These are phyloP conservation scores for Sorghum bicolor DNA, from an alignment of 176 grass and related monocot genomes.

Conservation along the genomic window Sorghum_bicolor_NCBIv3 NC_012879.2:11670001-11670500, in stretches of 20 bases:
- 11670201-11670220: constrained; percentile 14
- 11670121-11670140: constrained; percentile 14
- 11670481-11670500: constrained; percentile 99
- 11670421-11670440: constrained; percentile 7
- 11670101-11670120: neutral
- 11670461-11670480: constrained; percentile 75
- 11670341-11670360: neutral
- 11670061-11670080: neutral
- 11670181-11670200: neutral
- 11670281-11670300: constrained; percentile 18
- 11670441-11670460: constrained; percentile 69
- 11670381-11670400: constrained; percentile 38
- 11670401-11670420: constrained; percentile 16
- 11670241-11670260: constrained; percentile 19
- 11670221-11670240: neutral
- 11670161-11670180: neutral
- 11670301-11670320: constrained; percentile 5
- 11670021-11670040: neutral
- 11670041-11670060: neutral
- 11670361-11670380: neutral
- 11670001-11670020: neutral
- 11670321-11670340: constrained; percentile 8
- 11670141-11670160: neutral
- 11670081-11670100: neutral
- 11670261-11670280: constrained; percentile 19